phyloP scores from a whole-genome alignment of 2,329 filamentous ascomycete genomes.

The Aspergillus japonicus region DNA sequence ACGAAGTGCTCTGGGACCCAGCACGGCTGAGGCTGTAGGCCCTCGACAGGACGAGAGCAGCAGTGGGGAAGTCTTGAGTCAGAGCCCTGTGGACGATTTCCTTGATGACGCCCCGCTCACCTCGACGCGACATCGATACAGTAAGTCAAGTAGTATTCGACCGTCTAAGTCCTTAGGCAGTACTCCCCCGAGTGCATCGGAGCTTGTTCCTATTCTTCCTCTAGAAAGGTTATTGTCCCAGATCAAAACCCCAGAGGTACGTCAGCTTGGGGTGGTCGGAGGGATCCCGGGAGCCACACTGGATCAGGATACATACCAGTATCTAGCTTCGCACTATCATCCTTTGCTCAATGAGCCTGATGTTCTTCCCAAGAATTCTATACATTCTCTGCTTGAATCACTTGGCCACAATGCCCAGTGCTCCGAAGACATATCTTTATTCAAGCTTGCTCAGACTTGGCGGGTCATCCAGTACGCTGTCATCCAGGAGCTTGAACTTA shows the following conservation, averaged over 20 bases:
- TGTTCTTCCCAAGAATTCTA: conserved; percentile 22
- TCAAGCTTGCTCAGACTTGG: conserved; percentile 60
- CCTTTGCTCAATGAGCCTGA: conserved; percentile 34
- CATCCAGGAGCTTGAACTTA: conserved; percentile 48
- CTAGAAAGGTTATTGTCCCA: conserved; percentile 52
- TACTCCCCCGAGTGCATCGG: conserved; percentile 52
- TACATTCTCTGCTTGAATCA: conserved; percentile 40
- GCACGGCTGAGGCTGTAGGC: conserved; percentile 42
- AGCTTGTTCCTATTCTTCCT: conserved; percentile 48
- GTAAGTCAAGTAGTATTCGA: conserved; percentile 47
- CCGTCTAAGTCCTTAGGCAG: conserved; percentile 54
- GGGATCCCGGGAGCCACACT: conserved; percentile 48
- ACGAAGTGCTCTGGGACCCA: conserved; percentile 42
- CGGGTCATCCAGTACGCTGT: conserved; percentile 54
- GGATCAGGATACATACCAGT: conserved; percentile 42
- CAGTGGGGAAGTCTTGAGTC: conserved; percentile 49
- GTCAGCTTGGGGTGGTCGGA: conserved; percentile 52
- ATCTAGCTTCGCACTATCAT: conserved; percentile 46
- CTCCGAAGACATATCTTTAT: conserved; percentile 51
- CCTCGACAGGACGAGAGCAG: conserved; percentile 43
- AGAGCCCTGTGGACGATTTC: conserved; percentile 57
- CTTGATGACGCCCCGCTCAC: conserved; percentile 57
- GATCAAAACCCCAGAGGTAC: conserved; percentile 39
- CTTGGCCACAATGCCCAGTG: conserved; percentile 56
- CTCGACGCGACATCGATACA: conserved; percentile 48